Evolutionary conservation across 805 yeast genomes (phyloP), one percentile per base, ranked within the genome.

Genomic region (Scheffersomyces lignosus): DNA sequence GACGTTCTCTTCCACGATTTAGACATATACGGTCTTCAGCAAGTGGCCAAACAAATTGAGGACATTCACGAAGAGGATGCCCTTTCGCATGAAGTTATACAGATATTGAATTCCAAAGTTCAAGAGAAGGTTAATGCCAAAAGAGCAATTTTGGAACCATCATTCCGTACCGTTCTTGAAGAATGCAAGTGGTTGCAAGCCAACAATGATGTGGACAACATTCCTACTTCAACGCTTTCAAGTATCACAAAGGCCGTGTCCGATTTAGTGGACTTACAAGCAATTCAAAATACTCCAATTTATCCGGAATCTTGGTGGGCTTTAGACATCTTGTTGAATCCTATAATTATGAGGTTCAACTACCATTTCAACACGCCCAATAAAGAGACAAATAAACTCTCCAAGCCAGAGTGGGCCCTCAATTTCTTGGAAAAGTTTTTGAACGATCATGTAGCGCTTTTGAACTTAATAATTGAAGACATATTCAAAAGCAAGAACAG

Each of bases 361-460:
- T 84, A 62, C 58, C 87, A 85, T 52, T 84, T 83, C 50, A 73
- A 75, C 33, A 64, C 75, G 4, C 29, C 52, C 1, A 61, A 70
- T 18, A 64, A 58, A 27, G 83, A 80, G 23, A 83, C 90, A 0
- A 82, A 81, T 48, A 72, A 78, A 30, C 50, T 77, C 17, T 80
- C 81, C 39, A 79, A 79, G 49, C 90, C 91, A 1, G 90, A 84
- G 52, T 83, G 87, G 83, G 74, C 80, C 3, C 70, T 83, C 41
- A 58, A 64, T 13, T 83, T 73, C 47, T 52, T 75, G 4, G 73
- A 69, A 40, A 63, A 66, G 10, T 75, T 71, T 41, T 36, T 77
- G 14, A 44, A 50, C 5, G 65, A 62, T 17, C 69, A 77, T 35
- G 35, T 75, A 14, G 51, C 60, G 25, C 56, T 64, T 18, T 57